Base-by-base conservation (phyloP, 371 early-diverging fungal genomes). In the Chytridium lagenaria region DNA sequence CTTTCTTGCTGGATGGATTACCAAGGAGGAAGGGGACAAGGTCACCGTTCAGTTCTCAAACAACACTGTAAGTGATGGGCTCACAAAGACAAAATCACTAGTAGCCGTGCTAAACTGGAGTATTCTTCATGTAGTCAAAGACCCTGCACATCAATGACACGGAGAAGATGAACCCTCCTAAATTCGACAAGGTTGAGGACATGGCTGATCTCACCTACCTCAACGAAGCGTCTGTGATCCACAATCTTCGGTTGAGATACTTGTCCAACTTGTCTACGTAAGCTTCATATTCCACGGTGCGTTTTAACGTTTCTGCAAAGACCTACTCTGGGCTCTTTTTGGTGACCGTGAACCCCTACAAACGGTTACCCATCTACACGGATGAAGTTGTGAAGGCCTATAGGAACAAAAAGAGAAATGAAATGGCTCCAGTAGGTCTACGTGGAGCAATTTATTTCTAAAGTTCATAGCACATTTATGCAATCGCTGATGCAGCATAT, bases 291-390 rank as follows among this genome's bases (percentile, higher is more conserved):
- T n/a, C n/a, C n/a, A n/a, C n/a, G n/a, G n/a, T n/a, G n/a, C n/a
- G n/a, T n/a, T n/a, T n/a, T n/a, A n/a, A n/a, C n/a, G n/a, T n/a
- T n/a, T n/a, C n/a, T n/a, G n/a, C n/a, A n/a, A n/a, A 99, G 92
- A 99, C 99, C 33, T 99, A 99, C 79, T 98, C 98, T 57, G 99
- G 99, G 0, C 91, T 99, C 28, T 99, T 99, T 86, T 88, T 99
- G 83, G 97, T 99, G 0, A 95, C 99, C 0, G 92, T 99, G 51
- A 99, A 99, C 80, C 99, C 99, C 10, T 99, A 99, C 87, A 93
- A 80, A 67, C 81, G 75, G 50, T 80, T 99, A 0, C 92, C 94
- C 30, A 95, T 99, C 69, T 99, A 99, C 84, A 90, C 92, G 2
- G 91, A 93, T 51, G 91, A 95, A 33, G 86, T 90, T 39, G 87